phyloP scores from a whole-genome alignment of 1,284 basidiomycete genomes.

The Ustilago trichophora region DNA sequence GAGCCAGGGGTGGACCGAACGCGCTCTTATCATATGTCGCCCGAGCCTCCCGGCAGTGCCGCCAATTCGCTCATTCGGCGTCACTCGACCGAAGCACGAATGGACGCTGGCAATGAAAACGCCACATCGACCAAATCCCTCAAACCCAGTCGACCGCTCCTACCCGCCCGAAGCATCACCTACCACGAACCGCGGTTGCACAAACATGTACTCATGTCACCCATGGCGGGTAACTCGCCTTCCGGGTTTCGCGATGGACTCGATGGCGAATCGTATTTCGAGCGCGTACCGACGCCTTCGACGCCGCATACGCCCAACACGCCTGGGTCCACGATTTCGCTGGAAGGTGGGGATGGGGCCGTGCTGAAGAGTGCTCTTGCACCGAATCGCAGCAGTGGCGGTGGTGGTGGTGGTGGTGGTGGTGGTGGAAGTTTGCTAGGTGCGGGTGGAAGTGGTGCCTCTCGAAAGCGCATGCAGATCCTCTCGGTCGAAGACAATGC shows the following conservation, averaged over 20 bases:
- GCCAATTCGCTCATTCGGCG: conserved; percentile 51
- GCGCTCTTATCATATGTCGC: conserved; percentile 54
- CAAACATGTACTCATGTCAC: conserved; percentile 58
- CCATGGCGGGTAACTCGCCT: conserved; percentile 23
- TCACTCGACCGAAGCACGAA: conserved; percentile 56
- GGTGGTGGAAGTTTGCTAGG: conserved; percentile 11
- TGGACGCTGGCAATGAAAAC: conserved; percentile 28
- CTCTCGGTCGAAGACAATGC: conserved; percentile 63
- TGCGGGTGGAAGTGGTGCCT: conserved; percentile 20
- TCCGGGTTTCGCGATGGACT: conserved; percentile 20
- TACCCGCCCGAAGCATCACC: conserved; percentile 60
- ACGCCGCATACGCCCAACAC: conserved; percentile 67
- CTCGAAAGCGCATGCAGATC: conserved; percentile 42
- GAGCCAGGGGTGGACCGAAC: conserved; percentile 26
- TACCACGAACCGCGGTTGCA: conserved; percentile 61
- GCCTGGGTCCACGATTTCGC: conserved; percentile 67
- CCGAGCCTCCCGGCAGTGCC: conserved; percentile 40
- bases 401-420: no score
- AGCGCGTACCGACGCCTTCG: conserved; percentile 26
- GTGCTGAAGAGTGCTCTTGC: conserved; percentile 68
- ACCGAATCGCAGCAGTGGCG: conserved; percentile 9
- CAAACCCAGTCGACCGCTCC: conserved; percentile 41
- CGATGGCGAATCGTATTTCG: conserved; percentile 46
- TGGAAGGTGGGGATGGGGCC: conserved; percentile 69
- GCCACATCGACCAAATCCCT: conserved; percentile 1